These are phyloP conservation scores for Phaeosphaeriaceae sp. DNA, from an alignment of 2,329 filamentous ascomycete genomes.

Conservation along the genomic window DNA sequence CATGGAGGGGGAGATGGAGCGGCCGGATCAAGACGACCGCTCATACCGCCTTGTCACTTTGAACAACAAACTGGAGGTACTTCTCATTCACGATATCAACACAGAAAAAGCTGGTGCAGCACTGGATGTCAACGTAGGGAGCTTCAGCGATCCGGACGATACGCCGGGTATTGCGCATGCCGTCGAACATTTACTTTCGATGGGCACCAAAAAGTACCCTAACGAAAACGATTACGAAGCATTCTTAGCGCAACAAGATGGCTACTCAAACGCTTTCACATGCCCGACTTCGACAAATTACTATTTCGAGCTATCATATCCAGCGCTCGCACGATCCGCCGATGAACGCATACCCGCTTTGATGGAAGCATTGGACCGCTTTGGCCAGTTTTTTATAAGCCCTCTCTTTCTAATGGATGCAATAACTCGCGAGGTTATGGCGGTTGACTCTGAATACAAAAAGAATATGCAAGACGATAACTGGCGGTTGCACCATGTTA, in stretches of 20 bases:
- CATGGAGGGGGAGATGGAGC: slow-evolving; percentile 81
- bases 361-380: slow-evolving; percentile 84
- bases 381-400: slow-evolving; percentile 91
- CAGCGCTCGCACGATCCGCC: slow-evolving; percentile 62
- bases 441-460: slow-evolving; percentile 96
- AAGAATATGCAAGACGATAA: slow-evolving; percentile 92
- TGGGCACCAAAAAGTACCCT: slow-evolving; percentile 98
- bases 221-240: slow-evolving; percentile 81
- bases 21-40: slow-evolving; percentile 83
- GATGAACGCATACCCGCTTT: slow-evolving; percentile 65
- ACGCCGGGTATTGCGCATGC: slow-evolving; percentile 97
- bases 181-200: slow-evolving; percentile 95
- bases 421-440: slow-evolving; percentile 82
- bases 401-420: slow-evolving; percentile 86
- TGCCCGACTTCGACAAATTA: slow-evolving; percentile 94
- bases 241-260: slow-evolving; percentile 88
- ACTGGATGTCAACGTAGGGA: slow-evolving; percentile 94
- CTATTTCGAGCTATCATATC: slow-evolving; percentile 92
- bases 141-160: slow-evolving; percentile 87
- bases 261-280: slow-evolving; percentile 94
- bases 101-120: slow-evolving; percentile 97
- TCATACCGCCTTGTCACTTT: slow-evolving; percentile 86
- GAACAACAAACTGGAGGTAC: slow-evolving; percentile 83
- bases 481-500: slow-evolving; percentile 88
- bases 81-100: slow-evolving; percentile 90